Conservation (phyloP, 1,139 yeast genomes). For the Candida labiduridarum region DNA sequence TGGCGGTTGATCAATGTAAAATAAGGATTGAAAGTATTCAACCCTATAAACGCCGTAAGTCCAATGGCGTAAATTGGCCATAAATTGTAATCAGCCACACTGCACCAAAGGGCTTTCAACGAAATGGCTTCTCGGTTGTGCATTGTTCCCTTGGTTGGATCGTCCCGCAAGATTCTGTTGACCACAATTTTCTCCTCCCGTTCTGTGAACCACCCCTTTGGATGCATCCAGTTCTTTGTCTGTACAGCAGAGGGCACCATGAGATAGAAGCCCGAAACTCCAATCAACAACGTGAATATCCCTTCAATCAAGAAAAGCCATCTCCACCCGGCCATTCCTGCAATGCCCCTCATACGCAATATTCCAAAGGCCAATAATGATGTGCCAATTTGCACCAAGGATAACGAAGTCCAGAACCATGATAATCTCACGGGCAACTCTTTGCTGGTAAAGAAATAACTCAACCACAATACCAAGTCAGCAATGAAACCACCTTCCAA, state of each 20-base stretch:
- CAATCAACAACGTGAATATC: constrained; percentile 54
- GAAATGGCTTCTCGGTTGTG: constrained; percentile 32
- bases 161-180: constrained; percentile 64
- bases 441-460: constrained; percentile 29
- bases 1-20: constrained; percentile 41
- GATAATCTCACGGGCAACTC: constrained; percentile 30
- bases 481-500: constrained; percentile 37
- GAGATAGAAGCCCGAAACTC: constrained; percentile 50
- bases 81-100: constrained; percentile 54
- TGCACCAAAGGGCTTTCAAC: constrained; percentile 35
- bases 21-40: constrained; percentile 28
- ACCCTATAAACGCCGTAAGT: constrained; percentile 46
- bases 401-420: constrained; percentile 19
- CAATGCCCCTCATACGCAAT: constrained; percentile 26
- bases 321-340: constrained; percentile 55
- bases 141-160: constrained; percentile 72
- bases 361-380: constrained; percentile 39
- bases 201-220: constrained; percentile 67
- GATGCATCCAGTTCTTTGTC: constrained; percentile 52
- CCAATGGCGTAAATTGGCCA: constrained; percentile 62
- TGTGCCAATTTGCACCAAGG: constrained; percentile 33
- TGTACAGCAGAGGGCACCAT: constrained; percentile 65
- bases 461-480: constrained; percentile 30
- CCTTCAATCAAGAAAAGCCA: constrained; percentile 73
- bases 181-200: constrained; percentile 64